Evolutionary conservation across 2,329 filamentous ascomycete species (phyloP).

Genomic region (Sporothrix sp.): DNA sequence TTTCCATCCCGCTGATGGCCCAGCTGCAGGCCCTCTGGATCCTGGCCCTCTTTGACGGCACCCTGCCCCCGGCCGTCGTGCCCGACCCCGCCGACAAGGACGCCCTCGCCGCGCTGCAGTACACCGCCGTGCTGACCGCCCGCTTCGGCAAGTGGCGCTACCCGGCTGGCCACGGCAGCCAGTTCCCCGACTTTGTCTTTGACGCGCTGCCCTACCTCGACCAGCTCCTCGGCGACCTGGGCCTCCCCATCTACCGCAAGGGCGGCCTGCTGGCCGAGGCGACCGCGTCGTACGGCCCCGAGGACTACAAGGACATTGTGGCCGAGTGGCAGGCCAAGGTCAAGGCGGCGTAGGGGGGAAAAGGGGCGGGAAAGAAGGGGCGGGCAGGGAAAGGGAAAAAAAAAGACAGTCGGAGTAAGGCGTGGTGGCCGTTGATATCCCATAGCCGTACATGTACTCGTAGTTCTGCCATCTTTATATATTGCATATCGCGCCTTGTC

Average conservation of each 20-base stretch:
- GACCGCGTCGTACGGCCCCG: conserved; percentile 46
- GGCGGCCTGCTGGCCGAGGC: conserved; percentile 41
- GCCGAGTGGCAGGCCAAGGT: conserved; percentile 33
- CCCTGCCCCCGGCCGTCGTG: conserved; percentile 28
- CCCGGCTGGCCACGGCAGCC: conserved; percentile 52
- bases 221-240: conserved; percentile 55
- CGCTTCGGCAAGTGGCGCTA: conserved; percentile 64
- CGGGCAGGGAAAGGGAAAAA: neutral
- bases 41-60: conserved; percentile 50
- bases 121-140: conserved; percentile 53
- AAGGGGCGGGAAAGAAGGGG: neutral
- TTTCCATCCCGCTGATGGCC: conserved; percentile 32
- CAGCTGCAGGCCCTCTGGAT: conserved; percentile 52
- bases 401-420: too few species aligned
- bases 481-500: too few species aligned
- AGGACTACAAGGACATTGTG: conserved; percentile 46
- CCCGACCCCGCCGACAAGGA: conserved; percentile 23
- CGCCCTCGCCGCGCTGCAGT: conserved; percentile 34
- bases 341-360: neutral
- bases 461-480: too few species aligned
- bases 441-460: too few species aligned
- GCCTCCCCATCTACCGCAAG: conserved; percentile 47
- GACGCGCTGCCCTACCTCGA: conserved; percentile 68
- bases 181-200: conserved; percentile 62
- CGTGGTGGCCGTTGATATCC: too few species aligned